These are phyloP conservation scores for Pseudogymnoascus sp. DNA, from an alignment of 2,329 filamentous ascomycete species.

Conservation along the genomic window DNA sequence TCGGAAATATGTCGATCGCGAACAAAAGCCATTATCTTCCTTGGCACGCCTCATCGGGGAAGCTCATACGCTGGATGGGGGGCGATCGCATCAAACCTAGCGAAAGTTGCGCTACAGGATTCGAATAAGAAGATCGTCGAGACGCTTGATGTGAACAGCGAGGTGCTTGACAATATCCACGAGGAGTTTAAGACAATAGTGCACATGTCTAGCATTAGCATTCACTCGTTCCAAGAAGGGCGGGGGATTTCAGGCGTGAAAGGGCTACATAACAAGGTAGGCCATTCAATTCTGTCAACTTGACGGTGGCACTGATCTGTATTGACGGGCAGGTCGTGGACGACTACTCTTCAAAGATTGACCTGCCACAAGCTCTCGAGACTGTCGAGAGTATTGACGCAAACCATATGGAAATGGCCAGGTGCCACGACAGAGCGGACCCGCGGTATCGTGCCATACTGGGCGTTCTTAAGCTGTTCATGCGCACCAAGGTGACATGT, in stretches of 20 bases:
- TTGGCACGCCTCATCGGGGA: constrained; percentile 36
- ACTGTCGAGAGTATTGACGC: constrained; percentile 35
- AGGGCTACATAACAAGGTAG: constrained; percentile 30
- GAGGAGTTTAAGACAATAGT: constrained; percentile 29
- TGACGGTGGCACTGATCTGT: constrained; percentile 1
- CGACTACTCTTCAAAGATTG: constrained; percentile 36
- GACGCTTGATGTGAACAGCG: constrained; percentile 29
- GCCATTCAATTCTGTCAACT: constrained; percentile 5
- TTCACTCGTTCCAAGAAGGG: constrained; percentile 36
- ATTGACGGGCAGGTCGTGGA: constrained; percentile 29
- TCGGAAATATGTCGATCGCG: constrained; percentile 23
- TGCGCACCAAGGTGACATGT: constrained; percentile 7
- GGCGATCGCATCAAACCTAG: constrained; percentile 30
- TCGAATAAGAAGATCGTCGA: constrained; percentile 30
- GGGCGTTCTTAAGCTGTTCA: constrained; percentile 27
- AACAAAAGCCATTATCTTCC: constrained; percentile 33
- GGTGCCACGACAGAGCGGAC: constrained; percentile 27
- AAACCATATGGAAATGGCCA: constrained; percentile 35
- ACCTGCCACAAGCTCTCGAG: constrained; percentile 28
- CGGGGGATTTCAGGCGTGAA: constrained; percentile 30
- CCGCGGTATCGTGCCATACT: constrained; percentile 28
- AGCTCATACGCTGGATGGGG: constrained; percentile 30
- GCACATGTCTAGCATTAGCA: constrained; percentile 23
- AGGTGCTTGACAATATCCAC: constrained; percentile 35
- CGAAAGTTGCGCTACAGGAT: constrained; percentile 29